Evolutionary conservation across 176 grass and related monocot genomes (phyloP).

Genomic region (Musa itinerans): DNA sequence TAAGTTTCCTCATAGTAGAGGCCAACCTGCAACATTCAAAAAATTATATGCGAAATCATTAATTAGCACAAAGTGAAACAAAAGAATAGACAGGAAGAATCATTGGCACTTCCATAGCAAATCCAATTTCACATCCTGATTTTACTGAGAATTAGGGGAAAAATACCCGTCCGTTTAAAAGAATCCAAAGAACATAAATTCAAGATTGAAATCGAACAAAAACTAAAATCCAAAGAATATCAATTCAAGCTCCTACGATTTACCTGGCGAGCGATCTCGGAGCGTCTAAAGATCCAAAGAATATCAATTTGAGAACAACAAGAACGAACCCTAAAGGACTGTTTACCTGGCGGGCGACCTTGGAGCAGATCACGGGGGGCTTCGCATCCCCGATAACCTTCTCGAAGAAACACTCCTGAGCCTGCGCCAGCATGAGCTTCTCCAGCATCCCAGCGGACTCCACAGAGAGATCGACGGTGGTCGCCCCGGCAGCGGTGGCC

Average conservation of each 20-base stretch:
- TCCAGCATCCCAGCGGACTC: constrained; percentile 89
- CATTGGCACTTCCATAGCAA: not conserved
- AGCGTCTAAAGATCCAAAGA: not conserved
- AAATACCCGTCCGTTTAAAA: not conserved
- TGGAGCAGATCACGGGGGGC: constrained; percentile 74
- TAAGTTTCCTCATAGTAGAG: constrained; percentile 93
- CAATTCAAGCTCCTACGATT: not conserved
- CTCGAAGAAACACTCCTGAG: constrained; percentile 99
- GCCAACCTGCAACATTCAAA: constrained; percentile 54
- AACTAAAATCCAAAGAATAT: not conserved
- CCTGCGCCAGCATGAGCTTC: constrained; percentile 95
- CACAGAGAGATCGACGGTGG: constrained; percentile 69
- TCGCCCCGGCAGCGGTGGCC: constrained; percentile 52
- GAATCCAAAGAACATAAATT: not conserved
- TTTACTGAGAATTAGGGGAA: not conserved
- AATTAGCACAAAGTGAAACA: too few relatives aligned
- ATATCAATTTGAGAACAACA: not conserved
- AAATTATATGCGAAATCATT: not conserved
- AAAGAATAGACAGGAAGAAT: not conserved
- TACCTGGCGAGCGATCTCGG: too few relatives aligned
- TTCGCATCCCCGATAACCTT: constrained; percentile 92
- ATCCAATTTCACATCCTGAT: not conserved
- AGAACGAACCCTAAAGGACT: not conserved
- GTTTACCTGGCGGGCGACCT: constrained; percentile 81
- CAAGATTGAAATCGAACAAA: not conserved